Evolutionary conservation across 164 flowering plant species (phyloP).

Genomic region (Houttuynia cordata): DNA sequence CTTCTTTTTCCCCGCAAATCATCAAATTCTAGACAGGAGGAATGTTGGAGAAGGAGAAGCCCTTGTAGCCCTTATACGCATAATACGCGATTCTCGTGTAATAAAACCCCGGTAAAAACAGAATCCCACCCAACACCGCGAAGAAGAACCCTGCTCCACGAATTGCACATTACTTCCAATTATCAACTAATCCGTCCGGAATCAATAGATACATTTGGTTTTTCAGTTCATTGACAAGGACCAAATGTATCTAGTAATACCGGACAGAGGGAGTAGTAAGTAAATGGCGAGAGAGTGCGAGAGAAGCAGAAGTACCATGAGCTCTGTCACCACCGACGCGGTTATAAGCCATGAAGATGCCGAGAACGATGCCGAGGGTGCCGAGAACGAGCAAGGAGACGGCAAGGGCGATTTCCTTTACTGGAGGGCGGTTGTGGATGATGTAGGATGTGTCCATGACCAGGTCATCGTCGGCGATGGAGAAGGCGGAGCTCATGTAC

Average conservation of each 20-base stretch:
- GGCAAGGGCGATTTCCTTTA: too few species aligned
- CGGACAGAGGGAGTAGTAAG: too few species aligned
- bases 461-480: constrained; percentile 84
- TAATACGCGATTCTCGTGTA: constrained; percentile 89
- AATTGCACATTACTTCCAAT: too few species aligned
- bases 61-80: constrained; percentile 93
- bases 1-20: too few species aligned
- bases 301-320: constrained; percentile 41
- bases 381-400: too few species aligned
- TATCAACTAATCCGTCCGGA: too few species aligned
- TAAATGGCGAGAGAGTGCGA: too few species aligned
- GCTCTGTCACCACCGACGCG: constrained; percentile 74
- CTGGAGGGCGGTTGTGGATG: constrained; percentile 69
- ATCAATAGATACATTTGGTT: too few species aligned
- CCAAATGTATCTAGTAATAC: too few species aligned
- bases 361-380: too few species aligned
- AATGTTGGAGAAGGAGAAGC: too few species aligned
- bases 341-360: constrained; percentile 50
- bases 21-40: constrained; percentile 79
- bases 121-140: constrained; percentile 56
- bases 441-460: constrained; percentile 63
- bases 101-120: constrained; percentile 89
- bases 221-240: too few species aligned
- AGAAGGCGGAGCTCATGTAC: constrained; percentile 91
- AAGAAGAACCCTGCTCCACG: constrained; percentile 63